Evolutionary conservation across 2,329 filamentous ascomycete species (phyloP), one percentile per base, ranked within the genome.

Genomic region (Aspergillus caelatus): DNA sequence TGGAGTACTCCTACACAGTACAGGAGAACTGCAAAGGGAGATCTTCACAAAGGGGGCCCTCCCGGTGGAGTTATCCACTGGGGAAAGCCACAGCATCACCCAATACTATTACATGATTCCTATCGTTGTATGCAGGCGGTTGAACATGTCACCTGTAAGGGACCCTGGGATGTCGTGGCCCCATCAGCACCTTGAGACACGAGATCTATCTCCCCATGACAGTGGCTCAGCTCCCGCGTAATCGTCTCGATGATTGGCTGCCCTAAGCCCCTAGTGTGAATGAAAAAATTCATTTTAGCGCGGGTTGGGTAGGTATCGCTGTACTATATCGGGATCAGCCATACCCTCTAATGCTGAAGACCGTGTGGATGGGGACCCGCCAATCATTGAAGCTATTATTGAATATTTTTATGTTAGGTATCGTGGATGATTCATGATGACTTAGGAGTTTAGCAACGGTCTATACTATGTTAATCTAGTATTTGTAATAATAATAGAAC

Each of bases 111-210:
- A 46, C 53, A 57, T 41, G 43, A 23, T 34, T 28, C 9, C 39
- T 34, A 52, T 34, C n/a, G 28, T n/a, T 19, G 48, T 55, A 53
- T 62, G 50, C 50, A 55, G 30, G 41, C 21, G 21, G 48, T 64
- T 54, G 57, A 58, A 67, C 62, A 58, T 65, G 62, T 67, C 65
- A 67, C 26, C 65, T 63, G 63, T 62, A 67, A 67, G 65, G 65
- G 65, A 48, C 34, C 48, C 48, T 30, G 16, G 45, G 50, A 52
- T 58, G 58, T 43, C 46, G 52, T 46, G 61, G 58, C 41, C 62
- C 54, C 62, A 63, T 63, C 58, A 61, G 58, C 57, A 61, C 52
- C 34, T 55, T 55, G 34, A 61, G 39, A 66, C 65, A 67, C 65
- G 65, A 65, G 65, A 65, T 65, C 61, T 53, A 57, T 54, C 55